A percentile compares a stretch with the other conserved stretches of the same genome.
Evolutionary conservation across 129 eudicot genomes (phyloP).

Genomic region (Apium graveolens): DNA sequence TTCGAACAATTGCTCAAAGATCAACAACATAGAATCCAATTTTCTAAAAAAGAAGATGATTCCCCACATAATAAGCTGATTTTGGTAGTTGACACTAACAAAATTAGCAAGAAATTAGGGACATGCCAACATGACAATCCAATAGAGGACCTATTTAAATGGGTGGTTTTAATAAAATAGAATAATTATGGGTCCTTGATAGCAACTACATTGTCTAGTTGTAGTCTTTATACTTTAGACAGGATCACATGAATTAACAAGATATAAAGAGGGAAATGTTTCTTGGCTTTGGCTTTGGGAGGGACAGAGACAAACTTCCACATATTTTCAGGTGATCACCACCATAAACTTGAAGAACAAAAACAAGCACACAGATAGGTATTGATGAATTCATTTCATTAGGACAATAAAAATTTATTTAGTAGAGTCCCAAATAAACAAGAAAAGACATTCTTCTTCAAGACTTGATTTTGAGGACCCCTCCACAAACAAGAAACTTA

Average conservation of each 20-base stretch:
- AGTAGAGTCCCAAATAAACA: background rate
- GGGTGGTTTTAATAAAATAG: conserved; percentile 12
- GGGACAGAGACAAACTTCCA: conserved; percentile 6
- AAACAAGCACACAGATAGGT: background rate
- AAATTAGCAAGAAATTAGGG: conserved; percentile 14
- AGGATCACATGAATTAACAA: conserved; percentile 13
- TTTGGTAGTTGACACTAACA: conserved; percentile 5
- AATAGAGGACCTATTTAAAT: conserved; percentile 13
- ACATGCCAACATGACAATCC: conserved; percentile 23
- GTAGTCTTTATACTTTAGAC: conserved; percentile 22
- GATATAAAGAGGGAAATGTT: conserved; percentile 14
- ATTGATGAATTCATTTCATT: background rate
- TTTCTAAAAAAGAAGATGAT: background rate
- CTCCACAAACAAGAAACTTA: conserved; percentile 2
- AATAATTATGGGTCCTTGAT: conserved; percentile 16
- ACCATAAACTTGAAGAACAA: background rate
- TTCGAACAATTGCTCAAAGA: background rate
- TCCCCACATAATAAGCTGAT: background rate
- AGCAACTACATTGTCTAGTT: conserved; percentile 19
- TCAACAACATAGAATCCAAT: background rate
- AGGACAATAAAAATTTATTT: background rate
- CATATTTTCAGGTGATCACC: conserved; percentile 11
- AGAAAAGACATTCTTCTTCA: conserved; percentile 1
- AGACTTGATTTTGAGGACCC: conserved; percentile 4
- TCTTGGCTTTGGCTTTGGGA: conserved; percentile 15